Percentiles rank a stretch among this genome's conserved stretches.
These are phyloP conservation scores for Mercurialis annua DNA, from an alignment of 345 rosid genomes.

Conservation along the genomic window DNA sequence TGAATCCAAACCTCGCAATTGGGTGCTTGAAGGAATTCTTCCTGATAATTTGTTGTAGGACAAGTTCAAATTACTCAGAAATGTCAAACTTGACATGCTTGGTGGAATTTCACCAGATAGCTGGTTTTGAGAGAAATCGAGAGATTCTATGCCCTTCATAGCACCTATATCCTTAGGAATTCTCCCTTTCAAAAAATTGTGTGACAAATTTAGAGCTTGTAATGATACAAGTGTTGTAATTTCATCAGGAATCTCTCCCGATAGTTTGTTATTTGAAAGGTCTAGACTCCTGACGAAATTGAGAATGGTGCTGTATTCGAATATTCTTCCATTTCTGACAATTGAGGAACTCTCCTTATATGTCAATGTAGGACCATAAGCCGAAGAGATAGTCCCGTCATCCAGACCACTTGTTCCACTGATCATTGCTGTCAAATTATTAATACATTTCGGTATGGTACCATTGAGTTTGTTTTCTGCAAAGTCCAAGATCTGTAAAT, in stretches of 20 bases:
- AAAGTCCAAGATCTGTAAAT: too few relatives aligned
- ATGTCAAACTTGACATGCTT: slow-evolving; percentile 14
- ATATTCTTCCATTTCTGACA: slow-evolving; percentile 23
- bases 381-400: too few relatives aligned
- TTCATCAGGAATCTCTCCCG: slow-evolving; percentile 19
- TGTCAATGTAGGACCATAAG: not conserved
- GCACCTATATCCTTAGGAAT: slow-evolving; percentile 18
- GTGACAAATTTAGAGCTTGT: slow-evolving; percentile 21
- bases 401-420: too few relatives aligned
- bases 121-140: slow-evolving; percentile 23
- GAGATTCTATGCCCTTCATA: slow-evolving; percentile 21
- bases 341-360: slow-evolving; percentile 13
- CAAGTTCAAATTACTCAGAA: slow-evolving; percentile 2
- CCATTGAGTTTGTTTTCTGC: too few relatives aligned
- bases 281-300: slow-evolving; percentile 23
- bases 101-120: slow-evolving; percentile 20
- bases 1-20: not conserved
- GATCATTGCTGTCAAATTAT: too few relatives aligned
- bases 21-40: not conserved
- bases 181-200: slow-evolving; percentile 12
- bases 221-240: slow-evolving; percentile 23
- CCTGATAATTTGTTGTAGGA: slow-evolving; percentile 4
- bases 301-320: slow-evolving; percentile 23
- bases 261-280: too few relatives aligned
- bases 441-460: too few relatives aligned